Conservation (phyloP, 2,329 filamentous ascomycete species). For the Rutstroemia sydowiana region DNA sequence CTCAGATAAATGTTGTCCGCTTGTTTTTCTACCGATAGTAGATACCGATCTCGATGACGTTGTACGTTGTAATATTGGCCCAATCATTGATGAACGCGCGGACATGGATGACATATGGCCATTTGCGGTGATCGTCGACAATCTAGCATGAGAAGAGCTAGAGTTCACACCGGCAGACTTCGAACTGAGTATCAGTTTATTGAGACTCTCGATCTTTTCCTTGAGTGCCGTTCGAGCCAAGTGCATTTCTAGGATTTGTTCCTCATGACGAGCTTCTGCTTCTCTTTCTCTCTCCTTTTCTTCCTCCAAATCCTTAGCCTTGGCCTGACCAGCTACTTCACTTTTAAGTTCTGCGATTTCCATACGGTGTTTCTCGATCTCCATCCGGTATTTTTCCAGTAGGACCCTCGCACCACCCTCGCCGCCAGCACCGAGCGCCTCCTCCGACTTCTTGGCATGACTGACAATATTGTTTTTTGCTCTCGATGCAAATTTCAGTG, state of each 20-base stretch:
- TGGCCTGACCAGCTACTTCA: conserved; percentile 79
- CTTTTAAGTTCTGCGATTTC: conserved; percentile 78
- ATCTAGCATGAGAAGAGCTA: conserved; percentile 61
- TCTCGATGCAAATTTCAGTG: conserved; percentile 89
- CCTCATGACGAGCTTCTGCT: conserved; percentile 79
- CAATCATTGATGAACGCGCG: conserved; percentile 59
- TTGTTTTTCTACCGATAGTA: conserved; percentile 25
- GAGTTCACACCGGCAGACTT: conserved; percentile 92
- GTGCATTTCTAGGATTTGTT: conserved; percentile 98
- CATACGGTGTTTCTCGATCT: neutral
- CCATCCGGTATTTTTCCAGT: conserved; percentile 81
- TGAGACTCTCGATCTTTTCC: conserved; percentile 94
- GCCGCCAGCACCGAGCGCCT: conserved; percentile 71
- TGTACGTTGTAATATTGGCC: conserved; percentile 58
- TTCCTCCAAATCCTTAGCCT: conserved; percentile 58
- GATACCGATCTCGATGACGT: conserved; percentile 56
- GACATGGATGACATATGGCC: conserved; percentile 46
- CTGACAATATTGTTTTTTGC: conserved; percentile 98
- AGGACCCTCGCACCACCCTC: conserved; percentile 82
- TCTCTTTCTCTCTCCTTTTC: conserved; percentile 71
- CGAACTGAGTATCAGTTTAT: conserved; percentile 87
- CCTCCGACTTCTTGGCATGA: conserved; percentile 85
- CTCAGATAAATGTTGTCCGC: conserved; percentile 19
- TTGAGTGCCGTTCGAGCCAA: conserved; percentile 91
- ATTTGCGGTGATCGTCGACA: conserved; percentile 38